Conservation (phyloP, 2,329 filamentous ascomycete species). For the Alternaria triticina region DNA sequence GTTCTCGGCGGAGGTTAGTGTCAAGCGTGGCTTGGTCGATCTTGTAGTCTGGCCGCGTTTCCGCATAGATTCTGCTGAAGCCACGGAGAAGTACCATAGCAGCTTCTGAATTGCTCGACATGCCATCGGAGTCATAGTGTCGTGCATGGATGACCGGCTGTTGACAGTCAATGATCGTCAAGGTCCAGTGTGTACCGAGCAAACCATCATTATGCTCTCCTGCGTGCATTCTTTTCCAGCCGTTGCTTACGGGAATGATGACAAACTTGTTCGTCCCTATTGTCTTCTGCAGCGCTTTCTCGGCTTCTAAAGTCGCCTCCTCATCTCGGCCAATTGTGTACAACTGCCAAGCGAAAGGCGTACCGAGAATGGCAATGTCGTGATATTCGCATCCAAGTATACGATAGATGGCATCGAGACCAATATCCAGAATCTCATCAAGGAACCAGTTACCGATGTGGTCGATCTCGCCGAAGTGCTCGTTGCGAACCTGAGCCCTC, state of each 20-base stretch:
- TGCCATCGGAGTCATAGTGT: neutral
- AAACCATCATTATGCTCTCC: neutral
- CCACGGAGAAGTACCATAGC: neutral
- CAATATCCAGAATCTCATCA: neutral
- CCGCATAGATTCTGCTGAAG: neutral
- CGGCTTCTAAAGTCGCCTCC: neutral
- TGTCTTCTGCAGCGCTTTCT: neutral
- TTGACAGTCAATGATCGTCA: constrained; percentile 3
- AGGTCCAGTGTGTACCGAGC: neutral
- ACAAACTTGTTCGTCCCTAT: neutral
- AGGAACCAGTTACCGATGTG: neutral
- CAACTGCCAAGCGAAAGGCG: neutral
- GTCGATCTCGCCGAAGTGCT: neutral
- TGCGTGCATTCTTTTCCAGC: neutral
- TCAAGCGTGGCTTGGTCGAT: neutral
- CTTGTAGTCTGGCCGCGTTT: neutral
- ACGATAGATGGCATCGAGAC: neutral
- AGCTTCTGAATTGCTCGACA: neutral
- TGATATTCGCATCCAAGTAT: neutral
- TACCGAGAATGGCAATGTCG: neutral
- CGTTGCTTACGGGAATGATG: neutral
- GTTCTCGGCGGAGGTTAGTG: neutral
- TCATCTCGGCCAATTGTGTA: neutral
- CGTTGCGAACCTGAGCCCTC: neutral
- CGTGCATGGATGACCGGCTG: neutral